These are phyloP conservation scores for Penicillium sp. DNA, from an alignment of 2,329 filamentous ascomycete genomes.

Conservation along the genomic window DNA sequence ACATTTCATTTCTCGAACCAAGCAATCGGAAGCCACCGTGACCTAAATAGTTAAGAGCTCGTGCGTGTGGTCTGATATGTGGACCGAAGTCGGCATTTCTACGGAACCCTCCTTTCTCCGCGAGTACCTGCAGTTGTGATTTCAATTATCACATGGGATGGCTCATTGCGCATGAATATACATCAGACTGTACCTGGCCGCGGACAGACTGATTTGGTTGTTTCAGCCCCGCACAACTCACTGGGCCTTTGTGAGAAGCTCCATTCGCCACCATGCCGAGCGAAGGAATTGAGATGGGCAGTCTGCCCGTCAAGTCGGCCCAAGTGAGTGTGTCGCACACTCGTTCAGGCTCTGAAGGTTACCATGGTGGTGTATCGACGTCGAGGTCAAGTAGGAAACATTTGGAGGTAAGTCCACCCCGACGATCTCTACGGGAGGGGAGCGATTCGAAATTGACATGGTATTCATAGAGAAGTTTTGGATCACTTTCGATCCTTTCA, in stretches of 20 bases:
- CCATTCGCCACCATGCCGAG: conserved; percentile 6
- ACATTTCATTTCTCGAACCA: not conserved
- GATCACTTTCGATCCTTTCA: conserved; percentile 13
- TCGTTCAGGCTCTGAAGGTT: conserved; percentile 4
- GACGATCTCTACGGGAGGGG: not conserved
- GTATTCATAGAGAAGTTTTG: conserved; percentile 12
- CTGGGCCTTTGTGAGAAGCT: not conserved
- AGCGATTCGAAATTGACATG: not conserved
- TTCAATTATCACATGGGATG: not conserved
- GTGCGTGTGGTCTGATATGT: conserved; percentile 3
- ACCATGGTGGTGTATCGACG: conserved; percentile 10
- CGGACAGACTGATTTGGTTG: not conserved
- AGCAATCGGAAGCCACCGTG: not conserved
- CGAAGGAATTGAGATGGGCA: conserved; percentile 8
- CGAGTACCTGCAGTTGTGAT: not conserved
- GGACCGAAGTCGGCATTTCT: not conserved
- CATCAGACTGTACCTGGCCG: not conserved
- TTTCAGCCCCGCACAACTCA: not conserved
- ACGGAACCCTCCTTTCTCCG: not conserved
- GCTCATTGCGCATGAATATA: not conserved
- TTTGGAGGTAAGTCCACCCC: conserved; percentile 10
- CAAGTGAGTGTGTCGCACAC: conserved; percentile 2
- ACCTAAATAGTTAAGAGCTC: conserved; percentile 11
- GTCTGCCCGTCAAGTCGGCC: conserved; percentile 5
- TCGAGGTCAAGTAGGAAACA: conserved; percentile 15